Evolutionary conservation across 2,329 filamentous ascomycete species (phyloP).

Genomic region (Passalora sequoiae): DNA sequence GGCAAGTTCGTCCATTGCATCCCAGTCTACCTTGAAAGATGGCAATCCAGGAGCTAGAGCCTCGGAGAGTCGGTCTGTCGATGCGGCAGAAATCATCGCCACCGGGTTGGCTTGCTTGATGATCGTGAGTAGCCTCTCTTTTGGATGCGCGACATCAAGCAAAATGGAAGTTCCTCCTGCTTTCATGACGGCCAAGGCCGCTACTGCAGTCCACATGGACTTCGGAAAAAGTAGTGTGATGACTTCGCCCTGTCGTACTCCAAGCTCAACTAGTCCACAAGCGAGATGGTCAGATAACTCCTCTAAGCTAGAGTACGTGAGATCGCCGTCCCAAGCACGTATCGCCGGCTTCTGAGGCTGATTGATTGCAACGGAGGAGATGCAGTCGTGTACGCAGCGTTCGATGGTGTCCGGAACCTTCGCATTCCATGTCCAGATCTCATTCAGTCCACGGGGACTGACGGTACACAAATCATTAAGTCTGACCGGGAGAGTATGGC

Average conservation of each 20-base stretch:
- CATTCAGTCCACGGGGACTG: too few relatives aligned
- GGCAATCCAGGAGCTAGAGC: too few relatives aligned
- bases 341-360: conserved; percentile 12
- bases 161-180: conserved; percentile 30
- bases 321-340: conserved; percentile 6
- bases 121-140: conserved; percentile 2
- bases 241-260: background rate
- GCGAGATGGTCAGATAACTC: background rate
- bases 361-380: background rate
- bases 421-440: conserved; percentile 4
- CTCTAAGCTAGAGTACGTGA: conserved; percentile 12
- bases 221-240: conserved; percentile 24
- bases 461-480: too few relatives aligned
- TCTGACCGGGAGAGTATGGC: too few relatives aligned
- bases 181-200: conserved; percentile 36
- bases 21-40: conserved; percentile 2
- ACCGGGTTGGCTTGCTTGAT: conserved; percentile 4
- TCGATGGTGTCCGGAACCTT: background rate
- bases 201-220: conserved; percentile 33
- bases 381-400: background rate
- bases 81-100: too few relatives aligned
- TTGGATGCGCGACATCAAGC: conserved; percentile 18
- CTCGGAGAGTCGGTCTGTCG: too few relatives aligned
- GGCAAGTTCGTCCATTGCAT: background rate
- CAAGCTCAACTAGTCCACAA: background rate